Percentiles rank a stretch among this genome's conserved stretches.
These are phyloP conservation scores for Chrysoporthe deuterocubensis DNA, from an alignment of 2,329 filamentous ascomycete genomes.

Conservation along the genomic window DNA sequence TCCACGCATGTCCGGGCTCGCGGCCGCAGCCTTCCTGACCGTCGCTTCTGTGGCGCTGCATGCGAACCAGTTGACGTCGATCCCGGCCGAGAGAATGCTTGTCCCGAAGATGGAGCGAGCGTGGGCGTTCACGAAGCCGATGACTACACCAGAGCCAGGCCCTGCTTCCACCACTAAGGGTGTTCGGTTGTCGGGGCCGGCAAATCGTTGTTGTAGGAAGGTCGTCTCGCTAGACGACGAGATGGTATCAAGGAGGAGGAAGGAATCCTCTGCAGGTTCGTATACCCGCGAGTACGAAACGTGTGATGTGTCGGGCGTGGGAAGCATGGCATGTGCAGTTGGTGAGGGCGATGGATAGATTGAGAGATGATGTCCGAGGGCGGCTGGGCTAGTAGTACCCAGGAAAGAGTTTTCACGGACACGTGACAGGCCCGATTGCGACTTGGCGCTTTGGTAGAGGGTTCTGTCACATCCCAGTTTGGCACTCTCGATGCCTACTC, in stretches of 20 bases:
- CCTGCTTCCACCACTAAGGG: constrained; percentile 84
- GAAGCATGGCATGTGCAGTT: constrained; percentile 66
- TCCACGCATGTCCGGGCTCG: constrained; percentile 43
- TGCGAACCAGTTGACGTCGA: constrained; percentile 86
- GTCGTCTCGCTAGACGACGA: constrained; percentile 69
- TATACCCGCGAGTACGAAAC: constrained; percentile 88
- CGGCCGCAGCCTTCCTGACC: constrained; percentile 51
- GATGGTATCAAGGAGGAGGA: constrained; percentile 88
- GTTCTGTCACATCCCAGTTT: constrained; percentile 2
- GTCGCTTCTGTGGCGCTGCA: constrained; percentile 77
- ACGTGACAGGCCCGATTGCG: constrained; percentile 23
- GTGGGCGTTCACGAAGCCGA: constrained; percentile 84
- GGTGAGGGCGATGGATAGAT: not conserved
- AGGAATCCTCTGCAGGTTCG: constrained; percentile 95
- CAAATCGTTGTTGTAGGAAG: constrained; percentile 71
- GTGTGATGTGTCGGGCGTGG: constrained; percentile 91
- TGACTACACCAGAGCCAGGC: constrained; percentile 89
- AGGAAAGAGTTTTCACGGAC: constrained; percentile 21
- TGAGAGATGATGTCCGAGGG: constrained; percentile 1
- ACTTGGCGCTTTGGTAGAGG: constrained; percentile 9
- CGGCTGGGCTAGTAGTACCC: not conserved
- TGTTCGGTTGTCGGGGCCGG: constrained; percentile 37
- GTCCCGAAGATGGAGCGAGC: constrained; percentile 73
- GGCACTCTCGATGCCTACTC: constrained; percentile 7
- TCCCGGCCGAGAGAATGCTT: constrained; percentile 71